These are phyloP conservation scores for Berberis vulgaris DNA, from an alignment of 164 flowering plant species.

Conservation along the genomic window DNA sequence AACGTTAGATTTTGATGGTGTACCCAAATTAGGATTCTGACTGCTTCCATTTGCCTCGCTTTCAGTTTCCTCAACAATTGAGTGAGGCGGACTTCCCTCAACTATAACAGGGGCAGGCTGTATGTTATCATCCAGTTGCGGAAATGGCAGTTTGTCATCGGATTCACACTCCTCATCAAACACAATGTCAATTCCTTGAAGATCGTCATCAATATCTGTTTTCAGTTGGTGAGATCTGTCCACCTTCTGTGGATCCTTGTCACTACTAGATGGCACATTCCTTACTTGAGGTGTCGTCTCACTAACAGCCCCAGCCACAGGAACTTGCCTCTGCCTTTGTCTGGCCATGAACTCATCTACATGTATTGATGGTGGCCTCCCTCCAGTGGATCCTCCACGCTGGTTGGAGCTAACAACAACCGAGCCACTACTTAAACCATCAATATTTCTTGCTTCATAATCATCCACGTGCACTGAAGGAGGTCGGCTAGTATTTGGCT, in stretches of 20 bases:
- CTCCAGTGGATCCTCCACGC: slow-evolving; percentile 71
- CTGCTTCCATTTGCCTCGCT: slow-evolving; percentile 45
- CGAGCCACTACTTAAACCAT: slow-evolving; percentile 43
- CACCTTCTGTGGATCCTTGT: slow-evolving; percentile 30
- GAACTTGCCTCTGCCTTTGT: slow-evolving; percentile 82
- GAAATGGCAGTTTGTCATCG: slow-evolving; percentile 86
- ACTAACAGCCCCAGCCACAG: slow-evolving; percentile 32
- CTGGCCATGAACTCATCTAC: slow-evolving; percentile 99
- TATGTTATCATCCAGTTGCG: slow-evolving; percentile 73
- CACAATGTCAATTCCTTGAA: slow-evolving; percentile 88
- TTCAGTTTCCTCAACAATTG: slow-evolving; percentile 80
- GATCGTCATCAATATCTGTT: slow-evolving; percentile 93
- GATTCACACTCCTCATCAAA: slow-evolving; percentile 91
- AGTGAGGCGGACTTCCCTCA: slow-evolving; percentile 68
- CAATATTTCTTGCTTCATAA: slow-evolving; percentile 92
- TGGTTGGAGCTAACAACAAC: slow-evolving; percentile 56
- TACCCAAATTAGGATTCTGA: slow-evolving; percentile 41
- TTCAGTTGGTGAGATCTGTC: slow-evolving; percentile 54
- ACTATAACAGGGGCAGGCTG: slow-evolving; percentile 45
- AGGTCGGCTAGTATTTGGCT: slow-evolving; percentile 98
- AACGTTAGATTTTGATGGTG: slow-evolving; percentile 38
- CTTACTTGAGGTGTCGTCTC: slow-evolving; percentile 38
- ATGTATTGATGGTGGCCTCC: slow-evolving; percentile 97
- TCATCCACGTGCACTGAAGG: slow-evolving; percentile 99
- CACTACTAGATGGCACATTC: slow-evolving; percentile 27